Evolutionary conservation across 495 filamentous ascomycete species (phyloP), one percentile per base, ranked within the genome.

Genomic region (Trichoderma parareesei): DNA sequence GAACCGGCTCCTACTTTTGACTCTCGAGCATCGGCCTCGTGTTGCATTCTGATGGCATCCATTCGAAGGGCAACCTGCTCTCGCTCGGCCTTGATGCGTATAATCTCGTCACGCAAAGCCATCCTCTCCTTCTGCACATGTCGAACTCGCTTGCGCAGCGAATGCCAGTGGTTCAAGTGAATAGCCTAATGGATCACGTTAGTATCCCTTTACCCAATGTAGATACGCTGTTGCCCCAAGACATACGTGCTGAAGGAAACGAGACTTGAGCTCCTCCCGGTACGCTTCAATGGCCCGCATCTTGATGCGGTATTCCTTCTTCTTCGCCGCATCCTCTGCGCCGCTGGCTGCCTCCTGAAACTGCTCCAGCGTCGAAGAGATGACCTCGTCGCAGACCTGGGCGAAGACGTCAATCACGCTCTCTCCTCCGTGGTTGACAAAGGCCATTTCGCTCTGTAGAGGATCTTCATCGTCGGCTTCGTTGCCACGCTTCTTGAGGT

Each of bases 371-470:
- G 74, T 78, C 5, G 73, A 81, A 43, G 84, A 84, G 38, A 89
- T 74, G 2, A 87, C 83, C 70, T 90, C 88, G 49, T 85, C 81
- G 73, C 87, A 90, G 49, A 90, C 81, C 71, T 90, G 87, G 60
- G 82, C 78, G 10, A 90, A 71, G 0, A 90, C 88, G 61, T 91
- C 88, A 18, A 89, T 79, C 1, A 84, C 77, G 67, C 90, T 90
- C 64, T 89, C 86, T 38, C 85, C 87, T 37, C 79, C 79, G n/a
- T 84, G 82, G 66, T 78, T 85, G 11, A 83, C 69, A 46, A 79
- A 80, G 6, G 80, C 77, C 48, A 83, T 82, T 0, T 79, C 77
- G 20, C 77, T 73, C 61, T 81, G 80, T 13, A 61, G 35, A 3
- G 70, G 71, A 55, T 73, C 70, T 8, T 62, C 38, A 33, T 81